Conservation (phyloP, 768 basidiomycete genomes). For the Hypsizygus marmoreus region DNA sequence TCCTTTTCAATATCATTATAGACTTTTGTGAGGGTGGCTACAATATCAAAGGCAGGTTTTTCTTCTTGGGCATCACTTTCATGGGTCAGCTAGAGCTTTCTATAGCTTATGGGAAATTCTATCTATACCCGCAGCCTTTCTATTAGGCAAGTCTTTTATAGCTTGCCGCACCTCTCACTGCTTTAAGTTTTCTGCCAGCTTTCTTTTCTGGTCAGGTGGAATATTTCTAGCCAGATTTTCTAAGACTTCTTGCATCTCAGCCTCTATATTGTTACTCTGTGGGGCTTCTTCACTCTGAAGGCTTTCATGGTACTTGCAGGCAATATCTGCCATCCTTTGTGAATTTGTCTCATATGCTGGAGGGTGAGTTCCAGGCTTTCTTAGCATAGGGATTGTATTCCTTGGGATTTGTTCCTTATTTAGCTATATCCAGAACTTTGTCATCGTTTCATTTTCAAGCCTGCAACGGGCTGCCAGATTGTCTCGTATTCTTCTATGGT, state of each 20-base stretch:
- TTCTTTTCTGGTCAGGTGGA: not conserved
- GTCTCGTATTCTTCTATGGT: constrained; percentile 5
- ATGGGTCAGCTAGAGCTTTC: constrained; percentile 17
- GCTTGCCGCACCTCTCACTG: constrained; percentile 9
- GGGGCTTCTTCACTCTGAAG: not conserved
- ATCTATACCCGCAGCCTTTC: constrained; percentile 19
- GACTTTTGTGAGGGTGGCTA: constrained; percentile 10
- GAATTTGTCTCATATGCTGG: not conserved
- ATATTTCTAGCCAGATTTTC: not conserved
- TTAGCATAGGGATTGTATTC: constrained; percentile 12
- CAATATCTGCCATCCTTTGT: constrained; percentile 6
- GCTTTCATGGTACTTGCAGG: constrained; percentile 2
- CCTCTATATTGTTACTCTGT: not conserved
- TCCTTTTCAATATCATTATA: constrained; percentile 30
- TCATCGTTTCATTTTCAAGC: constrained; percentile 14
- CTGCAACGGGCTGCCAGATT: not conserved
- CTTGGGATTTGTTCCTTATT: constrained; percentile 14
- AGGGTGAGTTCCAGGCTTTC: not conserved
- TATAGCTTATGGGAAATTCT: constrained; percentile 24
- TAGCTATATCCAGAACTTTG: constrained; percentile 9
- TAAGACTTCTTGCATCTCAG: not conserved
- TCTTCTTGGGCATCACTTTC: constrained; percentile 3
- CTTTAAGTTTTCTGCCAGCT: not conserved
- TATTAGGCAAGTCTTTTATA: constrained; percentile 8
- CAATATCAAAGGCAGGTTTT: constrained; percentile 12